Percentiles rank a stretch among this genome's conserved stretches.
phyloP scores from a whole-genome alignment of 352 stramenopile genomes.

The Pythium periplocum region DNA sequence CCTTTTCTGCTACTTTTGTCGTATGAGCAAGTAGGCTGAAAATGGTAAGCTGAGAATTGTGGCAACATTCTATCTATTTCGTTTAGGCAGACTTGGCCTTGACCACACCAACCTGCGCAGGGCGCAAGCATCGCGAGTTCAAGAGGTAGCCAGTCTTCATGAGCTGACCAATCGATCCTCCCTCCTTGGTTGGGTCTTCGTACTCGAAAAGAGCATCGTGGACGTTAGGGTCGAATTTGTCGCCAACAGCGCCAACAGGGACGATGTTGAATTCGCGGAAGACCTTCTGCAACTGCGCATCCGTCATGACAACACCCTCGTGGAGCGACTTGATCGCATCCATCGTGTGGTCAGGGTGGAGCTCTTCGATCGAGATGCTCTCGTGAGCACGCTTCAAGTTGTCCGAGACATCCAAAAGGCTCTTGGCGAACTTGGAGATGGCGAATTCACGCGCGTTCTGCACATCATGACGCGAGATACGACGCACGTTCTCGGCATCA shows the following conservation, averaged over 20 bases:
- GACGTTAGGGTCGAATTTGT: conserved; percentile 98
- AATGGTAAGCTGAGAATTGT: no score
- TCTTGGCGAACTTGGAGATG: conserved; percentile 96
- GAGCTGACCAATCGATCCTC: conserved; percentile 93
- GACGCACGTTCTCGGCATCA: conserved; percentile 97
- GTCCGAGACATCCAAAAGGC: conserved; percentile 96
- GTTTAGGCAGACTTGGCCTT: conserved; percentile 36
- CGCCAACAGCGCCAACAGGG: conserved; percentile 89
- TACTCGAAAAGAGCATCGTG: conserved; percentile 99
- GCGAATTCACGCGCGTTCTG: conserved; percentile 92
- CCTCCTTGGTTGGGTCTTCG: conserved; percentile 82
- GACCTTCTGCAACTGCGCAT: conserved; percentile 94
- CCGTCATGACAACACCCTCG: conserved; percentile 93
- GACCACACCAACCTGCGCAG: conserved; percentile 93
- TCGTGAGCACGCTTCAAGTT: conserved; percentile 95
- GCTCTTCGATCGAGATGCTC: conserved; percentile 69
- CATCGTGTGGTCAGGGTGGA: conserved; percentile 65
- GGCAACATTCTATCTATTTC: conserved; percentile 17
- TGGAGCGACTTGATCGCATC: conserved; percentile 69
- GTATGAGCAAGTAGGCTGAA: no score
- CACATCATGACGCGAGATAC: conserved; percentile 93
- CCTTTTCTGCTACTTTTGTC: no score
- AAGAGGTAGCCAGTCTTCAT: conserved; percentile 96
- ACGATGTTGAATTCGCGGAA: conserved; percentile 90
- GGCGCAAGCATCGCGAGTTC: conserved; percentile 94